Evolutionary conservation across 129 eudicot genomes (phyloP), one percentile per base, ranked within the genome.

Genomic region (Logfia minima): DNA sequence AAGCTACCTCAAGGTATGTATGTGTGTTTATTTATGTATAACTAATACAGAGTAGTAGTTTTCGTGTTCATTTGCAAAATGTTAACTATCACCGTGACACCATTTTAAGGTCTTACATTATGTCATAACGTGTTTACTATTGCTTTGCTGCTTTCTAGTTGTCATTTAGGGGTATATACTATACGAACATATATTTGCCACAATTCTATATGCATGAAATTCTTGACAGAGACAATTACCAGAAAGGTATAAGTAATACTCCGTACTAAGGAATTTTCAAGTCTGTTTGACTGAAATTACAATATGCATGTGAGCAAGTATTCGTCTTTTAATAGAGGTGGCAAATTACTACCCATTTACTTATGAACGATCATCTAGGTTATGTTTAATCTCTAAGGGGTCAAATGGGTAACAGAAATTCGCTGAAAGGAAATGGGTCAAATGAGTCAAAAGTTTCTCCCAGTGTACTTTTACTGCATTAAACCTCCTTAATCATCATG

Each of bases 1-100:
- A 83, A 84, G 81, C 86, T 82, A 68, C 83, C 82, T 58, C 80
- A 75, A 75, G 79, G 76, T 53, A 21, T 22, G 77, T 77, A 24
- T 39, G 45, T 8, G 13, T 37, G 10, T 37, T 7, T 37, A 41
- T 9, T 9, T 41, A 39, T 53, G 10, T 55, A 8, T 77, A 8
- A 16, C 37, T 22, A 22, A 37, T 59, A 22, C 74, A 2, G 10
- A 21, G n/a, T 66, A 41, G 55, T 68, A 1, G 62, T 77, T 16
- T 56, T 77, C 23, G 3, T 34, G 37, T 68, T 77, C 68, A 55
- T 53, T 22, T 51, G 66, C 80, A 31, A 10, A 48, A 21, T 10
- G 24, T 19, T 64, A 51, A n/a, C 18, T 14, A 45, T 48, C 55
- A 62, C 16, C 67, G 22, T 68, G 18, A 68, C 29, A 22, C 32